Conservation (phyloP, 176 grass and related monocot species). For the Stipa capillata region DNA sequence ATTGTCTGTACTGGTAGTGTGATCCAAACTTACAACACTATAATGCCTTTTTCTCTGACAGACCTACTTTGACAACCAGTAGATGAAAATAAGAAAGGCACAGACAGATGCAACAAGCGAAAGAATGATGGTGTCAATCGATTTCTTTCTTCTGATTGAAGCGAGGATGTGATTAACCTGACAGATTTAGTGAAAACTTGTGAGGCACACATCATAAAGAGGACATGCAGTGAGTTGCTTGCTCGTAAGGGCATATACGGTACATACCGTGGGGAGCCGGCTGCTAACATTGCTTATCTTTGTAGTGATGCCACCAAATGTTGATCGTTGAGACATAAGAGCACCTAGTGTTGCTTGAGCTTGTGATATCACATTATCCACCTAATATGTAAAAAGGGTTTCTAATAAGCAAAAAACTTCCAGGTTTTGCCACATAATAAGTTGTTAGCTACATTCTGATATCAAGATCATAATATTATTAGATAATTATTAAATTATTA, state of each 20-base stretch:
- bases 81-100: conserved; percentile 90
- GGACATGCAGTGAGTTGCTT: neutral
- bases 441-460: neutral
- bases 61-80: conserved; percentile 91
- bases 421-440: neutral
- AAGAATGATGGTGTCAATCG: conserved; percentile 96
- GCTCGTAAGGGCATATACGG: neutral
- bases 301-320: conserved; percentile 80
- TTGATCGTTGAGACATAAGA: conserved; percentile 82
- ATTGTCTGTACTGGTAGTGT: conserved; percentile 39
- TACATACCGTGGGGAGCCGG: conserved; percentile 74
- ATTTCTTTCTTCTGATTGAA: conserved; percentile 89
- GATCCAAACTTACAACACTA: conserved; percentile 66
- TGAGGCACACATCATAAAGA: neutral
- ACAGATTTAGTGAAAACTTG: neutral
- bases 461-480: neutral
- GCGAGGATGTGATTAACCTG: conserved; percentile 91
- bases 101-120: conserved; percentile 77
- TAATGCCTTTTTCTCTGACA: neutral
- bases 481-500: neutral
- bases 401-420: neutral
- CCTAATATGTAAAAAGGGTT: conserved; percentile 28
- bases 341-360: conserved; percentile 85
- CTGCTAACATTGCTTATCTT: conserved; percentile 95
- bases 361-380: conserved; percentile 97